Conservation (phyloP, 805 yeast genomes). For the Zygoascus bituminiphila region DNA sequence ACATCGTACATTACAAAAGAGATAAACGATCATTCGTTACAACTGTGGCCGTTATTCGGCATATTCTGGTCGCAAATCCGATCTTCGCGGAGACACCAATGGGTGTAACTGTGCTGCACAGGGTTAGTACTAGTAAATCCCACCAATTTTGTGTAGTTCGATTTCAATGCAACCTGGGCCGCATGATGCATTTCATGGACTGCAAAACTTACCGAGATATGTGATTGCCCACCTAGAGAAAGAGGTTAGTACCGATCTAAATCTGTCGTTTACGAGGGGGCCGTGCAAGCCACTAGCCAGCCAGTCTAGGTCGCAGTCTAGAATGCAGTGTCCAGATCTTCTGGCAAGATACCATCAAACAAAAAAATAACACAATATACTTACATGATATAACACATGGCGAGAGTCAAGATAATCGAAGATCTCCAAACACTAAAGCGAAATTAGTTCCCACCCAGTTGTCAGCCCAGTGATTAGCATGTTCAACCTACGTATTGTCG, state of each 20-base stretch:
- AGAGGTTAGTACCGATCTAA: not conserved
- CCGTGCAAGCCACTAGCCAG: no score
- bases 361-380: constrained; percentile 2
- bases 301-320: no score
- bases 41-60: constrained; percentile 33
- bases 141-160: no score
- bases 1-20: no score
- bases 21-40: no score
- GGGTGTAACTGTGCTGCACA: constrained; percentile 65
- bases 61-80: constrained; percentile 80
- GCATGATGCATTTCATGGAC: no score
- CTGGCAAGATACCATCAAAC: not conserved
- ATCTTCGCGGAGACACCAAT: constrained; percentile 79
- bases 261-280: no score
- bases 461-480: no score
- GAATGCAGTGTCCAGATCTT: not conserved
- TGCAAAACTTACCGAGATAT: constrained; percentile 39
- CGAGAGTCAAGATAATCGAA: constrained; percentile 55
- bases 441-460: no score
- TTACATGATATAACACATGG: constrained; percentile 69
- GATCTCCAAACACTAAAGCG: constrained; percentile 53
- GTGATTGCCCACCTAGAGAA: constrained; percentile 69
- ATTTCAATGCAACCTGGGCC: no score
- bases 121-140: not conserved
- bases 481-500: constrained; percentile 35